Base-by-base conservation (phyloP, 2,329 filamentous ascomycete genomes). In the Periconia macrospinosa region DNA sequence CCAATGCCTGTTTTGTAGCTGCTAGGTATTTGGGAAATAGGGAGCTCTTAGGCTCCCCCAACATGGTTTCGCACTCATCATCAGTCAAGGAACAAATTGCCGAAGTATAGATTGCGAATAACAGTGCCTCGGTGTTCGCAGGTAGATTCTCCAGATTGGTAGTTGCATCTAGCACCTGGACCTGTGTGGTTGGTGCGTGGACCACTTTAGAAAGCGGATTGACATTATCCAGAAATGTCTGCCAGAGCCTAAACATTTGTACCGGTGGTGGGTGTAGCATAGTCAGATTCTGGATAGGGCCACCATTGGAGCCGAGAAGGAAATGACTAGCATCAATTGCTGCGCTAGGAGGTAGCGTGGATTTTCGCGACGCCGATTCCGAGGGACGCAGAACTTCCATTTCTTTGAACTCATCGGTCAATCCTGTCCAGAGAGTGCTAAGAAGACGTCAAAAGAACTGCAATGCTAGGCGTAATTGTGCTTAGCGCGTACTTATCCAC, bases 181-280 rank as follows among this genome's bases (percentile, higher is more conserved):
- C 81, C 63, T 91, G 86, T 5, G 91, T 71, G 0, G 86, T 86
- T 0, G 89, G 89, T 1, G 87, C 82, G 66, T 93, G 90, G 20
- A 91, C 85, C 44, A 86, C 65, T 67, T 92, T 92, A 60, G 85
- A 84, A 44, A 91, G 70, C 0, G 89, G 89, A 62, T 92, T 89
- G 50, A 92, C 86, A 56, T 90, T 86, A 46, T 90, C 85, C 6
- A 91, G 75, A 59, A 87, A 92, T 10, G 85, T 78, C 68, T 91
- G 87, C 90, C 90, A 93, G 6, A 93, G 79, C 47, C 81, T 80
- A 62, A 90, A 86, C 23, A 89, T 83, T 33, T 90, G 84, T 14
- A 84, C 80, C 0, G 86, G 82, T 5, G 84, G 77, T 0, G 90
- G 89, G 60, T 88, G 86, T 0, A 85, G 59, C 1, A 74, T 68